Percentiles rank a stretch among this genome's conserved stretches.
These are phyloP conservation scores for Trichoderma sp. DNA, from an alignment of 2,329 filamentous ascomycete species.

Conservation along the genomic window DNA sequence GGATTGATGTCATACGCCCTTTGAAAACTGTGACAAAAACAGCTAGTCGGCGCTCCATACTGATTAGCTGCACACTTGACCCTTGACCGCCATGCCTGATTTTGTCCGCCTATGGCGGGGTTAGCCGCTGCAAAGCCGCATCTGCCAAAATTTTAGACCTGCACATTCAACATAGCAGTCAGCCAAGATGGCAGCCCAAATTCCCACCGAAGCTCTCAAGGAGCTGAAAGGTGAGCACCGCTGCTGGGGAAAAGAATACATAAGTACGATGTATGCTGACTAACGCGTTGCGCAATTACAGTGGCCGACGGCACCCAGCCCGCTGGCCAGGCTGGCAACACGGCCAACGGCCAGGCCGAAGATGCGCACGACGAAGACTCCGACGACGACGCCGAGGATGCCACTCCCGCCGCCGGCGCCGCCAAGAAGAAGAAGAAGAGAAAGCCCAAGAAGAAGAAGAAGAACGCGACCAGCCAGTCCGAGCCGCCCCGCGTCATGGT, in stretches of 20 bases:
- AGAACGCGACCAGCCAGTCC: conserved; percentile 72
- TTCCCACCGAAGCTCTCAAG: conserved; percentile 47
- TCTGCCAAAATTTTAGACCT: conserved; percentile 19
- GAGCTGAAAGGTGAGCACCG: conserved; percentile 43
- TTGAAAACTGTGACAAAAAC: neutral
- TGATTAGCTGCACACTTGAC: neutral
- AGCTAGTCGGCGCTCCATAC: neutral
- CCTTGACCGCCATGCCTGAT: neutral
- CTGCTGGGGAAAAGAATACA: no score
- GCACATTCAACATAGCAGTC: conserved; percentile 21
- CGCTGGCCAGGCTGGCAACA: conserved; percentile 45
- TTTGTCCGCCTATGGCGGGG: conserved; percentile 24
- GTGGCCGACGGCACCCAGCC: conserved; percentile 44
- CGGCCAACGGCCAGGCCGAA: conserved; percentile 44
- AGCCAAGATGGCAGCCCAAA: conserved; percentile 47
- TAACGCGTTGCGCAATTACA: neutral
- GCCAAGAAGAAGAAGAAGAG: conserved; percentile 64
- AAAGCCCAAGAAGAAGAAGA: conserved; percentile 84
- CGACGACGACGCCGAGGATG: conserved; percentile 55
- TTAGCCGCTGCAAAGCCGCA: conserved; percentile 8
- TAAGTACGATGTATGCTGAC: neutral
- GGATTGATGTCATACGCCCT: conserved; percentile 18
- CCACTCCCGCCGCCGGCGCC: conserved; percentile 38
- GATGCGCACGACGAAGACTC: conserved; percentile 49
- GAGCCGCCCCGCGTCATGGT: conserved; percentile 72